These are phyloP conservation scores for Metschnikowia dekortorum DNA, from an alignment of 805 yeast species.

Conservation along the genomic window DNA sequence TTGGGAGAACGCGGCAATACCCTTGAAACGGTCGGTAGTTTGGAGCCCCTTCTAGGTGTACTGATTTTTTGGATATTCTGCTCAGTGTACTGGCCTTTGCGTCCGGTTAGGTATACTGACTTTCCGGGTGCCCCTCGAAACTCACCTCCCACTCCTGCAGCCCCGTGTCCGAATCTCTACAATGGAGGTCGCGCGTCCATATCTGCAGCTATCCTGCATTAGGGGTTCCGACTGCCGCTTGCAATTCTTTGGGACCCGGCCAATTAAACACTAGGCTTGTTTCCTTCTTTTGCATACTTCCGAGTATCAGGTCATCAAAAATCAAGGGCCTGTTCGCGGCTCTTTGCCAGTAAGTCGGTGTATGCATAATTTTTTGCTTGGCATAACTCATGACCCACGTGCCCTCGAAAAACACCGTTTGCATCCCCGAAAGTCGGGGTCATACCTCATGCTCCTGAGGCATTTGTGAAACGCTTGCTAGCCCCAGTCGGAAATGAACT, in stretches of 20 bases:
- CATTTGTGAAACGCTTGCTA: background rate
- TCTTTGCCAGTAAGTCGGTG: too few species aligned
- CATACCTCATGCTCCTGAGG: background rate
- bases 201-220: background rate
- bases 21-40: too few species aligned
- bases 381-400: background rate
- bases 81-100: background rate
- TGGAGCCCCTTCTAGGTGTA: too few species aligned
- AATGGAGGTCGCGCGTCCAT: background rate
- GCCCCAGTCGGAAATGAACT: too few species aligned
- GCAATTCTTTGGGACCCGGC: too few species aligned
- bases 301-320: too few species aligned
- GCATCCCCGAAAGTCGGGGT: background rate
- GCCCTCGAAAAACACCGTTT: background rate
- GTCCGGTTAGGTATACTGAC: too few species aligned
- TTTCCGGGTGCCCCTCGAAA: too few species aligned
- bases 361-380: background rate
- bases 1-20: too few species aligned
- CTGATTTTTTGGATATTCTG: too few species aligned
- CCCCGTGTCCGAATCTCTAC: background rate
- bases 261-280: background rate
- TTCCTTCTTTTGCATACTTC: background rate
- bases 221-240: too few species aligned
- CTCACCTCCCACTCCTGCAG: background rate
- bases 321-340: too few species aligned